phyloP scores from a whole-genome alignment of 163 green algal species.

The Coccomyxa subellipsoidea region DNA sequence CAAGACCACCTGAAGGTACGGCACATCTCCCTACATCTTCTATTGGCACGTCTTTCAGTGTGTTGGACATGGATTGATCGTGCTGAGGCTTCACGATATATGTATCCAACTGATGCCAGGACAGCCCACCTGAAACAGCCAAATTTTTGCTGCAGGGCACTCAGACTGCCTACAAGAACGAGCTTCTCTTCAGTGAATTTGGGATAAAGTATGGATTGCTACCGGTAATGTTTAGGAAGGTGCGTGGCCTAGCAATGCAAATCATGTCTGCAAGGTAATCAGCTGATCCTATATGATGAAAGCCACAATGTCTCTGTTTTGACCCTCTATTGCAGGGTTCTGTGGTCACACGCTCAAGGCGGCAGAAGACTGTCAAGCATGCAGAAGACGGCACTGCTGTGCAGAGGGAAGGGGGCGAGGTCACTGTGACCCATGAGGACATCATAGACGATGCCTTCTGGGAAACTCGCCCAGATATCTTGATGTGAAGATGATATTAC shows the following conservation, averaged over 20 bases:
- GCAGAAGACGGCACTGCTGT: constrained; percentile 39
- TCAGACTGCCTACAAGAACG: constrained; percentile 82
- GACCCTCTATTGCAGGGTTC: constrained; percentile 57
- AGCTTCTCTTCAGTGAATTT: constrained; percentile 83
- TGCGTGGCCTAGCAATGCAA: constrained; percentile 23
- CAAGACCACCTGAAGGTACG: constrained; percentile 71
- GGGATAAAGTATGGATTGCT: constrained; percentile 90
- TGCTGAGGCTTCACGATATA: too few species aligned
- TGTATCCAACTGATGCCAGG: too few species aligned
- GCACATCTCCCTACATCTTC: too few species aligned
- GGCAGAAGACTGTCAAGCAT: constrained; percentile 39
- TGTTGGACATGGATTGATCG: too few species aligned
- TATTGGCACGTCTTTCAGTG: too few species aligned
- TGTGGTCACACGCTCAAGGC: constrained; percentile 52
- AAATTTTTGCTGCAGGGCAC: constrained; percentile 63
- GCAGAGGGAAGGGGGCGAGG: background rate
- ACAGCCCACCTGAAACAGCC: too few species aligned
- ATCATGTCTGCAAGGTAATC: too few species aligned
- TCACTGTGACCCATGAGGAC: constrained; percentile 68
- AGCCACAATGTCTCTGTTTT: background rate
- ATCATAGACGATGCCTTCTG: constrained; percentile 83
- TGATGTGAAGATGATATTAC: background rate
- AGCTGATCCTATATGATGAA: too few species aligned
- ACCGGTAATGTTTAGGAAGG: constrained; percentile 83
- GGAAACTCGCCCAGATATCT: constrained; percentile 49